Evolutionary conservation across 2,329 filamentous ascomycete genomes (phyloP).

Genomic region (Colletotrichum cereale): DNA sequence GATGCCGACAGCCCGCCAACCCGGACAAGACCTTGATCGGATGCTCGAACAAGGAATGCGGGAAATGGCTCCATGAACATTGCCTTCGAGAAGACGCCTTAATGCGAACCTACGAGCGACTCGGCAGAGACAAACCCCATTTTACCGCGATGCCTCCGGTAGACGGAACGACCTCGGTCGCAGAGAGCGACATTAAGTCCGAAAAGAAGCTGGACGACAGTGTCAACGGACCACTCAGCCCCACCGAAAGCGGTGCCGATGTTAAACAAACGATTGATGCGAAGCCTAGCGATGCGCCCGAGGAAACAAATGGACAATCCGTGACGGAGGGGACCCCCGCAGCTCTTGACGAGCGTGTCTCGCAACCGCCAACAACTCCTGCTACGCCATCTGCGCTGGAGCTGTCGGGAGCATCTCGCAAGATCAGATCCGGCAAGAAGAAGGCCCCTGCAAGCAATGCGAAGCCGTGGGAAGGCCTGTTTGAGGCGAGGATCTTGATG

Average conservation of each 20-base stretch:
- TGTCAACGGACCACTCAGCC: slow-evolving; percentile 58
- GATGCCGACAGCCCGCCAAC: slow-evolving; percentile 71
- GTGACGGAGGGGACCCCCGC: slow-evolving; percentile 41
- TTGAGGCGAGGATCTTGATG: slow-evolving; percentile 63
- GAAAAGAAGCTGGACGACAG: slow-evolving; percentile 36
- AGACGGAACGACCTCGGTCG: slow-evolving; percentile 23
- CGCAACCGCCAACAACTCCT: slow-evolving; percentile 42
- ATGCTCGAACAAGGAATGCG: slow-evolving; percentile 67
- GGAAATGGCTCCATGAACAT: slow-evolving; percentile 73
- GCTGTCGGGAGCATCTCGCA: slow-evolving; percentile 38
- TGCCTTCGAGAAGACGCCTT: slow-evolving; percentile 71
- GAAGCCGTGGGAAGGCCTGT: slow-evolving; percentile 65
- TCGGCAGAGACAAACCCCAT: slow-evolving; percentile 66
- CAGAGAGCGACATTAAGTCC: slow-evolving; percentile 52
- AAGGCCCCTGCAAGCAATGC: slow-evolving; percentile 52
- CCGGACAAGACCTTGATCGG: slow-evolving; percentile 71
- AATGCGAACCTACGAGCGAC: slow-evolving; percentile 60
- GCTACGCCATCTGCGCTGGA: slow-evolving; percentile 29
- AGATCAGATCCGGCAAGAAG: slow-evolving; percentile 45
- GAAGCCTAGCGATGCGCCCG: slow-evolving; percentile 59
- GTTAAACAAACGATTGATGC: slow-evolving; percentile 67
- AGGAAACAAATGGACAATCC: slow-evolving; percentile 55
- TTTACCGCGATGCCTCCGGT: slow-evolving; percentile 48
- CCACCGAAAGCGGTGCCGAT: slow-evolving; percentile 63
- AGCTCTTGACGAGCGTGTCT: slow-evolving; percentile 42